Conservation (phyloP, 108 stramenopile species). For the Nitzschia palea region DNA sequence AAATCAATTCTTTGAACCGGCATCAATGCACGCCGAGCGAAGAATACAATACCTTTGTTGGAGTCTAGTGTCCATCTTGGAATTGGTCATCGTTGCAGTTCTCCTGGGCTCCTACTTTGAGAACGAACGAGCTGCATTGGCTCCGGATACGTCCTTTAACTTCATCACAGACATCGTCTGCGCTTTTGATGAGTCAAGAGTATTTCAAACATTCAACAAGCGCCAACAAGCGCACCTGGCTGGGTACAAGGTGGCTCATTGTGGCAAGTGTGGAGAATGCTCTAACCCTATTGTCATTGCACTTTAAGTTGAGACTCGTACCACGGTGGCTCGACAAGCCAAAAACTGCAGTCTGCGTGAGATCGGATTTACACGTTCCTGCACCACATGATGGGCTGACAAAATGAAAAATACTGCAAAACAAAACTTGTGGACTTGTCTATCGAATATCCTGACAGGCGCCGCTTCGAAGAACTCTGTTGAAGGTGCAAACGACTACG, state of each 20-base stretch:
- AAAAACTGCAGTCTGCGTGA: constrained; percentile 30
- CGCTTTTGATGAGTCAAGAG: constrained; percentile 21
- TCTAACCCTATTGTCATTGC: constrained; percentile 41
- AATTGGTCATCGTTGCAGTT: too few relatives aligned
- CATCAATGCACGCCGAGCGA: too few relatives aligned
- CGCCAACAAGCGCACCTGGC: background rate
- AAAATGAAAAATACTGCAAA: constrained; percentile 34
- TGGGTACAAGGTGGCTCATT: constrained; percentile 30
- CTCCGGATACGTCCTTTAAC: constrained; percentile 21
- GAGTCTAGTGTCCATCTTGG: too few relatives aligned
- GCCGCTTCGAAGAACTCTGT: constrained; percentile 32
- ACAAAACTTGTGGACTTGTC: constrained; percentile 16
- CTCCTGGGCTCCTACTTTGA: constrained; percentile 26
- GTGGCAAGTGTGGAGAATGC: constrained; percentile 48
- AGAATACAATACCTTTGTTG: too few relatives aligned
- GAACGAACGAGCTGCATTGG: constrained; percentile 23
- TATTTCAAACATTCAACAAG: constrained; percentile 20
- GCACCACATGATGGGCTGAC: constrained; percentile 43
- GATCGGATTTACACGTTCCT: constrained; percentile 41
- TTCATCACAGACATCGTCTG: constrained; percentile 27
- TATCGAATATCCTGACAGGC: constrained; percentile 14
- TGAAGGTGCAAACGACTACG: constrained; percentile 14
- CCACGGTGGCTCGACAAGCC: constrained; percentile 32
- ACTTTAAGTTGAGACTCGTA: constrained; percentile 29
- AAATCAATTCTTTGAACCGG: too few relatives aligned